Evolutionary conservation across 2,329 filamentous ascomycete species (phyloP), one percentile per base, ranked within the genome.

Genomic region (Penicillium sp.): DNA sequence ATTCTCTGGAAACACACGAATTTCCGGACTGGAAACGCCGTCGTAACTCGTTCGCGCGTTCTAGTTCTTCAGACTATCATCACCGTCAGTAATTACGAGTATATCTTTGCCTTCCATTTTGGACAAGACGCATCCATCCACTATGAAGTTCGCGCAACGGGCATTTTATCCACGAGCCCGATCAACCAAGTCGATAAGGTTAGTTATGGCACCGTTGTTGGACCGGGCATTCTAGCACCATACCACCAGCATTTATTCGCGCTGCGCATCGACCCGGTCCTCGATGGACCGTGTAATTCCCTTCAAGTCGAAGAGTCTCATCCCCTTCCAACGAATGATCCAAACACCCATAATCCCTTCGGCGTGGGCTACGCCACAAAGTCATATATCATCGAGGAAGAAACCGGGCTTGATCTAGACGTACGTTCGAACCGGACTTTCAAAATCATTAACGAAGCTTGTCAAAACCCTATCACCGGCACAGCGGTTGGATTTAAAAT

Each of bases 241-340:
- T 94, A 94, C 69, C 88, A 95, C 65, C 87, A 95, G 64, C 88
- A 95, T 64, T 75, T 95, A 20, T 95, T 95, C 76, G 93, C 85
- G 56, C 70, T 95, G 34, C 84, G 88, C 29, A 71, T 94, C 34
- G 85, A 95, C 58, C 79, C 88, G 16, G 89, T 88, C 57, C 76
- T 95, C 40, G 88, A 94, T 58, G 88, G 88, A 0, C 75, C 79
- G 1, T 75, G 80, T 50, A 95, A 95, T 63, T 86, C 85, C 4
- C 25, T 27, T 6, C 25, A 27, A 13, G 67, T 79, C 46, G 69
- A 74, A 33, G 75, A 78, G 49, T 72, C 73, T 0, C 67, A 74
- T 43, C 52, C 79, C 0, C 74, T 82, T 68, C 74, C 76, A 2
- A 61, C 76, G 14, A 60, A 68, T 20, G 54, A 64, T 10, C 53